A percentile compares a stretch with the other conserved stretches of the same genome.
phyloP scores from a whole-genome alignment of 495 filamentous ascomycete species.

The Sordaria brevicollis region DNA sequence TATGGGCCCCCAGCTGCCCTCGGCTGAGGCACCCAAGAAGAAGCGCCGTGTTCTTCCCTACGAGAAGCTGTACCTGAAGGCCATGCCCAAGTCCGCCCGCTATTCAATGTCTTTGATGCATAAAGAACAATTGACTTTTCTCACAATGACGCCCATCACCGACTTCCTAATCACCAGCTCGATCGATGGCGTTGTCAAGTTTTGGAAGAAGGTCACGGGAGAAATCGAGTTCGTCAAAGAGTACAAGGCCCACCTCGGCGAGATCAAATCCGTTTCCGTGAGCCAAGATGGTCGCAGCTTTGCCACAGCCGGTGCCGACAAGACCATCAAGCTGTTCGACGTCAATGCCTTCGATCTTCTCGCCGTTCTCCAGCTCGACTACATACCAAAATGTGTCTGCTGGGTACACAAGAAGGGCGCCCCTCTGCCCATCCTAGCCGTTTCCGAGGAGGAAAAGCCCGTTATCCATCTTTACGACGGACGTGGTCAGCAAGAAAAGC shows the following conservation, averaged over 20 bases:
- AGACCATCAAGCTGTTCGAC: conserved; percentile 91
- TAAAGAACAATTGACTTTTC: conserved; percentile 81
- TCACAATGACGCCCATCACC: conserved; percentile 76
- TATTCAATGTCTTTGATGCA: conserved; percentile 99
- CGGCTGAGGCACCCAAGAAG: conserved; percentile 67
- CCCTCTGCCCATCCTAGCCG: conserved; percentile 73
- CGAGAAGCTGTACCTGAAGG: conserved; percentile 87
- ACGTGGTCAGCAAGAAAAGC: conserved; percentile 62
- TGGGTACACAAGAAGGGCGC: conserved; percentile 89
- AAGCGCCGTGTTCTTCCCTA: conserved; percentile 84
- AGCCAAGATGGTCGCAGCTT: conserved; percentile 90
- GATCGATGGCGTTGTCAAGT: conserved; percentile 88
- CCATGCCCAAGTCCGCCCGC: conserved; percentile 67
- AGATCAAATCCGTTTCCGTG: conserved; percentile 70
- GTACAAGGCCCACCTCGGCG: conserved; percentile 80
- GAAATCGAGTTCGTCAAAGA: conserved; percentile 97
- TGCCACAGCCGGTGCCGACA: conserved; percentile 78
- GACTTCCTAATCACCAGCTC: conserved; percentile 94
- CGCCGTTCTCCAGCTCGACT: conserved; percentile 65
- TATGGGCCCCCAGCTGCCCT: conserved; percentile 80
- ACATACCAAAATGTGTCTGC: conserved; percentile 68
- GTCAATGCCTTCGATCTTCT: conserved; percentile 90
- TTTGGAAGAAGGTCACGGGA: conserved; percentile 93
- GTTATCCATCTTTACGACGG: conserved; percentile 80
- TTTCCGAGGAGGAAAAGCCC: conserved; percentile 70